These are phyloP conservation scores for Trichoderma sp. DNA, from an alignment of 2,329 filamentous ascomycete genomes.

Conservation along the genomic window DNA sequence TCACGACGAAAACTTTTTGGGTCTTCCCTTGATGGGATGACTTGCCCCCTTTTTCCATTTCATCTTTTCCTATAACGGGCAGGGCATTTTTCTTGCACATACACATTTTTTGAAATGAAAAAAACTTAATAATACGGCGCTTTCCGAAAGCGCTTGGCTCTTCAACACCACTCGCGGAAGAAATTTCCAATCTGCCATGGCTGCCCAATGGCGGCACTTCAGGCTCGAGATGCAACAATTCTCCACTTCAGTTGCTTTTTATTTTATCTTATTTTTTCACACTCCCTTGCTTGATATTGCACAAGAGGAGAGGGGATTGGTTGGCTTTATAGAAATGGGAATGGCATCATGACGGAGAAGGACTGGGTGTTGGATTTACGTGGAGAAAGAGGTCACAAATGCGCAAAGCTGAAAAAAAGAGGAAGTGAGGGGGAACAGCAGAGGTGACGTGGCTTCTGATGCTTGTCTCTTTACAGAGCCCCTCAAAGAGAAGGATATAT, in stretches of 20 bases:
- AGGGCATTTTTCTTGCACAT: conserved; percentile 18
- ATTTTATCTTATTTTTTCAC: not conserved
- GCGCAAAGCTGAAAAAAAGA: conserved; percentile 10
- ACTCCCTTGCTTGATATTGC: conserved; percentile 7
- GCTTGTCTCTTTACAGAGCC: not conserved
- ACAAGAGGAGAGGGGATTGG: conserved; percentile 4
- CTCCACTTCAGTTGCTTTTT: conserved; percentile 25
- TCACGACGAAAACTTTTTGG: conserved; percentile 17
- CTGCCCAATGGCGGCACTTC: conserved; percentile 13
- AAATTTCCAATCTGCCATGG: conserved; percentile 15
- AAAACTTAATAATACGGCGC: conserved; percentile 14
- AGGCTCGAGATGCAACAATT: conserved; percentile 28
- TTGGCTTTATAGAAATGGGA: conserved; percentile 16
- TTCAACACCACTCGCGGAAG: conserved; percentile 30
- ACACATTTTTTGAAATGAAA: conserved; percentile 5
- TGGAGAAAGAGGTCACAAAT: conserved; percentile 16
- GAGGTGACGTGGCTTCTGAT: not conserved
- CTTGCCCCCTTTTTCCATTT: conserved; percentile 1
- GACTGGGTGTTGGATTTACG: conserved; percentile 1
- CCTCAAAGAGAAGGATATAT: not conserved
- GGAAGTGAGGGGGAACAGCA: not conserved
- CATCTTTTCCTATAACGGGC: conserved; percentile 5
- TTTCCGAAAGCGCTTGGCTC: conserved; percentile 14
- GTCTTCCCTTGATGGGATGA: conserved; percentile 5
- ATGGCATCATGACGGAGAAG: not conserved